Evolutionary conservation across 768 basidiomycete genomes (phyloP), one percentile per base, ranked within the genome.

Genomic region (Calvatia gigantea): DNA sequence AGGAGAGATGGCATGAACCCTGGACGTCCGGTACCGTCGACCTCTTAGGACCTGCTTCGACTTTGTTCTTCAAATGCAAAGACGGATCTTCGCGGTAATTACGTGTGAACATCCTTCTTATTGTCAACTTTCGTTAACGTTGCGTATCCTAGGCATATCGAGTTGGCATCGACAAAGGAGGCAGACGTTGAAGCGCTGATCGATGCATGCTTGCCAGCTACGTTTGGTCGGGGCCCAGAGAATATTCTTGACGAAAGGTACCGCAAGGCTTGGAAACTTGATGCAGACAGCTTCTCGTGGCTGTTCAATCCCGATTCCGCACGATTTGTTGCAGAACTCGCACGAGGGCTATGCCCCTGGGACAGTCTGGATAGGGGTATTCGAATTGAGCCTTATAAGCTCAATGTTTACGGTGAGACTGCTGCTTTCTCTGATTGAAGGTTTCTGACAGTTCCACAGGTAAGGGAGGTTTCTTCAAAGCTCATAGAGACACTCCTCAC

Each of bases 401-500:
- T 74, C 11, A 74, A 74, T 57, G 67, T 75, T 2, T 74, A 73
- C 47, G 71, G 73, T 75, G 11, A 31, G 17, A 27, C 23, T 8
- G n/a, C 14, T 32, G 17, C 37, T 25, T 31, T 37, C 21, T 38
- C 21, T 11, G 41, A 9, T 31, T 35, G 19, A 6, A 11, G 7
- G 19, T 23, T 1, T 1, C 17, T 42, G 41, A 21, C 19, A 7
- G 11, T 6, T 38, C 27, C 12, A 39, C 47, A 78, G 77, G 69
- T 1, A 61, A 70, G 43, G 79, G 68, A 8, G 72, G 72, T 0
- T 81, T 78, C 61, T 82, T 81, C 70, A 79, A 79, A 59, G 37
- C 75, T 0, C 81, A 81, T 58, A 69, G 74, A 38, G 82, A 81
- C 55, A 80, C 80, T 0, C 78, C 77, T 4, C 73, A 74, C 6